phyloP scores from a whole-genome alignment of 352 stramenopile species.

The Phytophthora pinifolia region DNA sequence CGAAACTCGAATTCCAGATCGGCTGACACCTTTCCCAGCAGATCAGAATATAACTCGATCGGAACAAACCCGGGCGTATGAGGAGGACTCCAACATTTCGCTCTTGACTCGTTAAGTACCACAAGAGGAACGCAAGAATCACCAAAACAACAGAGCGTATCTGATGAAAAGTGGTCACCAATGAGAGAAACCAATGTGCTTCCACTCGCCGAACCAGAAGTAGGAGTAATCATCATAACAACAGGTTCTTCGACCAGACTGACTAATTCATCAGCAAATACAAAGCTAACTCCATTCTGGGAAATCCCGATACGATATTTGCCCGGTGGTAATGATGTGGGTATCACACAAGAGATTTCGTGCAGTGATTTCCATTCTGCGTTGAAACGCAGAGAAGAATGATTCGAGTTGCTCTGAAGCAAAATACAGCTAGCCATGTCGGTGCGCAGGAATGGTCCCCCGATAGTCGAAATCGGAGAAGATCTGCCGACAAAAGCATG shows the following conservation, averaged over 20 bases:
- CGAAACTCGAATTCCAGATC: slow-evolving; percentile 29
- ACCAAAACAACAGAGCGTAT: slow-evolving; percentile 53
- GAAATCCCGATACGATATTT: slow-evolving; percentile 30
- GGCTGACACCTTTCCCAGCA: slow-evolving; percentile 14
- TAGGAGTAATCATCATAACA: slow-evolving; percentile 24
- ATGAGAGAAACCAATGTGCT: slow-evolving; percentile 32
- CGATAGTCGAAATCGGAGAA: slow-evolving; percentile 23
- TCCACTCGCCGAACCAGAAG: slow-evolving; percentile 16
- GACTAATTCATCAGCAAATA: slow-evolving; percentile 14
- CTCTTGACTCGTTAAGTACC: slow-evolving; percentile 21
- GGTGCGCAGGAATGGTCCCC: slow-evolving; percentile 28
- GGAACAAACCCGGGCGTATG: slow-evolving; percentile 12
- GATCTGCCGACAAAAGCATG: slow-evolving; percentile 15
- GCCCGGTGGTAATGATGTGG: not conserved
- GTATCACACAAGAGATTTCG: slow-evolving; percentile 29
- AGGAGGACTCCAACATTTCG: slow-evolving; percentile 22
- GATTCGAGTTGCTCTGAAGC: not conserved
- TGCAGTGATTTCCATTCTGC: slow-evolving; percentile 33
- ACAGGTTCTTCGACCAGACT: slow-evolving; percentile 28
- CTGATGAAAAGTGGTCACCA: slow-evolving; percentile 23
- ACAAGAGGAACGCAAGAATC: slow-evolving; percentile 28
- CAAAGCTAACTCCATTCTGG: slow-evolving; percentile 27
- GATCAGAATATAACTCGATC: slow-evolving; percentile 18
- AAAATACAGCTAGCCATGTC: slow-evolving; percentile 24
- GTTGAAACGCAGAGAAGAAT: slow-evolving; percentile 2